Base-by-base conservation (phyloP, 2,329 filamentous ascomycete genomes). In the Pseudocercospora eumusae region DNA sequence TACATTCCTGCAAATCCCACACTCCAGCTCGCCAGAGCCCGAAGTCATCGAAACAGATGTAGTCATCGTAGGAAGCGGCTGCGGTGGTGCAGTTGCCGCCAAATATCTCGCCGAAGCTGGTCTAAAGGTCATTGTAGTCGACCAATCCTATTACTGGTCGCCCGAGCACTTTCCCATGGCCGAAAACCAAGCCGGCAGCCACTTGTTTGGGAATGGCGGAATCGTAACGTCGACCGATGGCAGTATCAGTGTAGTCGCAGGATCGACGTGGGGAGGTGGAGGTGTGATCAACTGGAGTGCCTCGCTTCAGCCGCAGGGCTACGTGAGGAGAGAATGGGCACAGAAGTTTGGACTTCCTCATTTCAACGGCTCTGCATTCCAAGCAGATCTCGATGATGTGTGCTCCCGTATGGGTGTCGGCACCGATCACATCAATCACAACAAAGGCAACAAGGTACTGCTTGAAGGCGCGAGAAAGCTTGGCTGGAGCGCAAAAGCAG, bases 231-330 rank as follows among this genome's bases (percentile, higher is more conserved):
- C 63, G 11, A 77, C 82, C 36, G 78, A 79, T 60, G 75, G 68
- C 27, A 74, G 83, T 5, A 79, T 88, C 31, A 83, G 78, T 15
- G 75, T 93, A 11, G 74, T 90, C 2, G 85, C 89, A 0, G 93
- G 90, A 1, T 84, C 86, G 60, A 85, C 85, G 31, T 96, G 89
- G 86, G 93, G 93, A 28, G 93, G 93, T 45, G 93, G 60, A 28
- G 92, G 92, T 5, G 92, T 91, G 0, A 77, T 96, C 69, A 97
- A 97, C 76, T 97, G 92, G 92, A 89, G 81, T 23, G 85, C 85
- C 5, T 83, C 82, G 3, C 73, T 88, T 15, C 84, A 88, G 68
- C 89, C 91, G 0, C 91, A 93, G 72, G 86, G 84, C 25, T 90
- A 83, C 66, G 90, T 96, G 1, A 85, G 92, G 3, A 81, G 86